Percentiles rank a stretch among this genome's conserved stretches.
Evolutionary conservation across 2,329 filamentous ascomycete species (phyloP).

Genomic region (Paecilomyces niveus): DNA sequence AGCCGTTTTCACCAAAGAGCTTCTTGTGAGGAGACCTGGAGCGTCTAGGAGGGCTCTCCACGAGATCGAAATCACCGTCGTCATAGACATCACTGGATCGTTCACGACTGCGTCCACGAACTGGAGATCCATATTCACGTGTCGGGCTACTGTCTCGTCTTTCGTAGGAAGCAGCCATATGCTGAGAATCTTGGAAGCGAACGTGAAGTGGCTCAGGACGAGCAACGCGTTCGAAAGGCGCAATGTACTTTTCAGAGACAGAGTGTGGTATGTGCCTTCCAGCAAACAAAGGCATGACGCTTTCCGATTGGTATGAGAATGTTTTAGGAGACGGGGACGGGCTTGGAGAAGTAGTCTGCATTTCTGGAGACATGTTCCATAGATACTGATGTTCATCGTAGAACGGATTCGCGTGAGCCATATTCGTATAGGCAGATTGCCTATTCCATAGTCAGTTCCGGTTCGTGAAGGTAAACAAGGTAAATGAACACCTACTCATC

Average conservation of each 20-base stretch:
- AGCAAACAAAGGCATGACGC: not conserved
- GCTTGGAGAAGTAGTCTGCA: slow-evolving; percentile 6
- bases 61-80: slow-evolving; percentile 7
- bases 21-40: slow-evolving; percentile 32
- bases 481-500: slow-evolving; percentile 15
- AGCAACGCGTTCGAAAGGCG: slow-evolving; percentile 5
- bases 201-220: slow-evolving; percentile 1
- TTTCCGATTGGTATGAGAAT: not conserved
- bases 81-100: slow-evolving; percentile 11
- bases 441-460: slow-evolving; percentile 10
- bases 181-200: not conserved
- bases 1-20: slow-evolving; percentile 36
- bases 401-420: slow-evolving; percentile 19
- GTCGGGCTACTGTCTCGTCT: not conserved
- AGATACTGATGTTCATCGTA: slow-evolving; percentile 16
- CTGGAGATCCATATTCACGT: not conserved
- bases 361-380: slow-evolving; percentile 11
- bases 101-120: slow-evolving; percentile 4
- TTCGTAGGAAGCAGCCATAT: not conserved
- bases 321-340: slow-evolving; percentile 10
- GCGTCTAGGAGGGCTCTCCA: slow-evolving; percentile 13
- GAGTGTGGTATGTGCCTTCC: slow-evolving; percentile 11
- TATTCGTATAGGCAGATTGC: slow-evolving; percentile 17
- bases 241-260: slow-evolving; percentile 13
- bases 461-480: not conserved